A percentile compares a stretch with the other conserved stretches of the same genome.
Conservation (phyloP, 352 stramenopile genomes). For the Phytopythium kandeliae region DNA sequence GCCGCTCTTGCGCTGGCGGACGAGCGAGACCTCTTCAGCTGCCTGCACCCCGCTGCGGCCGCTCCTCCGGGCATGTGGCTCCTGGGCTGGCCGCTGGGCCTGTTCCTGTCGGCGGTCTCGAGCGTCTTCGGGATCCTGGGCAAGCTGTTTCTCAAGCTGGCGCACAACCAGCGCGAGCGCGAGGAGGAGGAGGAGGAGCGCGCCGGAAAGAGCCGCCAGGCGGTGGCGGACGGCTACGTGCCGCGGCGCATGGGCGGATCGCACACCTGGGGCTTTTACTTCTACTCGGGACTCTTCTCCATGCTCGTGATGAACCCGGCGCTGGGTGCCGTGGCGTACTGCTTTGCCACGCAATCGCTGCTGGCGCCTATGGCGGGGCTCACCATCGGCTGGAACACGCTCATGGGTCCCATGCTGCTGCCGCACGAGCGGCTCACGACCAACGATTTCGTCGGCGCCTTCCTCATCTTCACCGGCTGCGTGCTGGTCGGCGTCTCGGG, state of each 20-base stretch:
- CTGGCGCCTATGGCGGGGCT: conserved; percentile 78
- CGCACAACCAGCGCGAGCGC: conserved; percentile 62
- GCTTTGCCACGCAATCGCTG: conserved; percentile 75
- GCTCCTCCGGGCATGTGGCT: too few relatives aligned
- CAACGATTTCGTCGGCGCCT: conserved; percentile 67
- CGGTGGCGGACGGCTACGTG: conserved; percentile 5
- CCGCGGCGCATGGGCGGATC: conserved; percentile 5
- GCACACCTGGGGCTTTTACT: conserved; percentile 53
- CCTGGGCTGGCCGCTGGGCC: conserved; percentile 69
- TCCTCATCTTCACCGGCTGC: conserved; percentile 75
- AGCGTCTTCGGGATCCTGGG: conserved; percentile 77
- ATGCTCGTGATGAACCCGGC: conserved; percentile 78
- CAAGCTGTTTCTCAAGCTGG: conserved; percentile 79
- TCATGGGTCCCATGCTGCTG: conserved; percentile 65
- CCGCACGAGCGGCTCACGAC: conserved; percentile 63
- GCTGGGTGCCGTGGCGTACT: conserved; percentile 59
- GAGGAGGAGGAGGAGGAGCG: conserved; percentile 37
- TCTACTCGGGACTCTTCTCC: conserved; percentile 58
- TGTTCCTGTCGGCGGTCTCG: conserved; percentile 67
- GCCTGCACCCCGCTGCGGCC: too few relatives aligned
- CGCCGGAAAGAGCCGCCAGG: conserved; percentile 16
- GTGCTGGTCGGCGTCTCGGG: conserved; percentile 68
- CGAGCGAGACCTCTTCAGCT: too few relatives aligned
- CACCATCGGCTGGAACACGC: conserved; percentile 80
- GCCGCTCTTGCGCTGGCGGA: too few relatives aligned